Evolutionary conservation across 306 rosid genomes (phyloP).

Genomic region (Sophora flavescens): DNA sequence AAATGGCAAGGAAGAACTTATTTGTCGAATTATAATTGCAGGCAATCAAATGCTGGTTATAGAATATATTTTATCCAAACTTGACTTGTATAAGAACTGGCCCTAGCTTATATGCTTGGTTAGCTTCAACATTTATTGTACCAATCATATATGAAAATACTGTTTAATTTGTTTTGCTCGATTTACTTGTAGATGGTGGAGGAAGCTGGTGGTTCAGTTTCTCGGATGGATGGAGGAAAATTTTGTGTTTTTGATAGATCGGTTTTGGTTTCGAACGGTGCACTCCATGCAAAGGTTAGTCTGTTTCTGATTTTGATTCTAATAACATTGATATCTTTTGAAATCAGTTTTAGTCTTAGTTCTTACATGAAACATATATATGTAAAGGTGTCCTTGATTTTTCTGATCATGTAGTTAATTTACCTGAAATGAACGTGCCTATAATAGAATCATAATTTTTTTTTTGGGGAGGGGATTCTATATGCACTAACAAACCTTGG

Average conservation of each 20-base stretch:
- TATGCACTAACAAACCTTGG: too few species aligned
- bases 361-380: not conserved
- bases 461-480: too few species aligned
- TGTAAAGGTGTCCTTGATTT: not conserved
- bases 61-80: not conserved
- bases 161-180: slow-evolving; percentile 17
- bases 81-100: not conserved
- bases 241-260: slow-evolving; percentile 96
- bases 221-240: slow-evolving; percentile 92
- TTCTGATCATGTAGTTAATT: not conserved
- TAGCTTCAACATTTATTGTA: not conserved
- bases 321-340: not conserved
- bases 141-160: slow-evolving; percentile 23
- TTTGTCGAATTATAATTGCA: not conserved
- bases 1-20: not conserved
- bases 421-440: not conserved
- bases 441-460: not conserved
- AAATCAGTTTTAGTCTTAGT: not conserved
- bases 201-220: slow-evolving; percentile 90
- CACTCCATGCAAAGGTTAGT: slow-evolving; percentile 78
- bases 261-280: slow-evolving; percentile 84
- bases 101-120: too few species aligned
- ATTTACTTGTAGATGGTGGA: slow-evolving; percentile 73
- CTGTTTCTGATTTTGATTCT: slow-evolving; percentile 36
- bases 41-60: not conserved